Evolutionary conservation across 331 rosid species (phyloP), one percentile per base, ranked within the genome.

Genomic region (Quercus lobata): DNA sequence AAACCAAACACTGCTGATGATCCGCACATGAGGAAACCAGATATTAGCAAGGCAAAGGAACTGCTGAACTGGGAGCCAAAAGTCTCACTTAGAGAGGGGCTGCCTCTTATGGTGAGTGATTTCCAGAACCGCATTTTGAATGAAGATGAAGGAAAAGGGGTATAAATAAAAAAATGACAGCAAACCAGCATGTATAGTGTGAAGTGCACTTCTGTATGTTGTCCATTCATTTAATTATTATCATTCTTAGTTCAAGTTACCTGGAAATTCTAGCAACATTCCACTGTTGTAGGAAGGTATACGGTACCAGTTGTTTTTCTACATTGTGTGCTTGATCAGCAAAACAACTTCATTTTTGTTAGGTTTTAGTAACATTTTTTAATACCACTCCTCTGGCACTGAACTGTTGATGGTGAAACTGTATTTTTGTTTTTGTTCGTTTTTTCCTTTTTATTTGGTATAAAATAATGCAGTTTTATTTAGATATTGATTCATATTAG

Each of bases 1-100:
- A 90, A 41, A 80, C 85, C 97, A 83, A 96, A 89, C 62, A 89
- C 92, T 49, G 99, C 97, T 6, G 99, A 96, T 80, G 99, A 96
- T 85, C 99, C 99, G 16, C 99, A 96, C 46, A 96, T 87, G 97
- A 96, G 99, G 86, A 96, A 93, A 66, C 97, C 90, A 14, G 94
- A 96, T 78, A 96, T 96, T 57, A 85, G 89, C 89, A 96, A 93
- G 87, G 99, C 99, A 24, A 96, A 91, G 88, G 93, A 92, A 54
- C 86, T 91, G 32, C 87, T 96, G 83, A 91, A 89, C 93, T 96
- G 99, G 99, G 91, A 90, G 84, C 99, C 98, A 16, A 90, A 89
- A 79, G 11, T 96, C 68, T 60, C 99, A 1, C 91, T 96, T 53
- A 90, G 93, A 84, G 91, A 96, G 84, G 99, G 99, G 41, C 83